These are phyloP conservation scores for Tulasnella calospora DNA, from an alignment of 768 basidiomycete genomes.

Conservation along the genomic window DNA sequence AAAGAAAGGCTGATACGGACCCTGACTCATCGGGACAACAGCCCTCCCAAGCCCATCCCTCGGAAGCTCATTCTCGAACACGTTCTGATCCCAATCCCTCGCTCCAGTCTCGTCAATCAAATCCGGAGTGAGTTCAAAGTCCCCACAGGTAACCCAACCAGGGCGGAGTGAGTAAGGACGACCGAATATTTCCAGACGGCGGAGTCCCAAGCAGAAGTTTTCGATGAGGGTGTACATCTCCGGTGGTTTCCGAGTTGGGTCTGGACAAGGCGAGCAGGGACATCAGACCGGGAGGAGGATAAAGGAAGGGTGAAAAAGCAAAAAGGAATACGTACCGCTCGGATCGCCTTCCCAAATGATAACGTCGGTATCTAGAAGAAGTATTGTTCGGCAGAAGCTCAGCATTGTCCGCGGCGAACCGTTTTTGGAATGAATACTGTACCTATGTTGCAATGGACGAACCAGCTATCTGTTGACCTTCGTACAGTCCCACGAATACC, in stretches of 20 bases:
- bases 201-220: constrained; percentile 92
- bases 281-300: neutral
- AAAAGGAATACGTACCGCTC: constrained; percentile 36
- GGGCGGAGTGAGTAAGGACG: constrained; percentile 59
- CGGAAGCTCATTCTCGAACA: constrained; percentile 57
- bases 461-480: constrained; percentile 89
- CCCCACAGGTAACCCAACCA: constrained; percentile 84
- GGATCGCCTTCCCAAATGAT: constrained; percentile 94
- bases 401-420: too few species aligned
- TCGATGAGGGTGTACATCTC: constrained; percentile 96
- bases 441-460: constrained; percentile 98
- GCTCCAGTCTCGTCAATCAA: constrained; percentile 30
- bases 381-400: constrained; percentile 24
- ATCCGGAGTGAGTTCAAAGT: constrained; percentile 39
- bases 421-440: neutral
- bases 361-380: constrained; percentile 77
- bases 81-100: constrained; percentile 41
- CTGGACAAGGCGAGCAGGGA: constrained; percentile 35
- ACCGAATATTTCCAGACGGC: constrained; percentile 87
- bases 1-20: constrained; percentile 29
- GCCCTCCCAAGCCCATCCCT: constrained; percentile 51
- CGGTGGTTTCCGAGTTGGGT: constrained; percentile 84
- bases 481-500: constrained; percentile 96
- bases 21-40: constrained; percentile 63
- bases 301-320: neutral